Conservation (phyloP, 1,284 basidiomycete genomes). For the Boletus mariae region DNA sequence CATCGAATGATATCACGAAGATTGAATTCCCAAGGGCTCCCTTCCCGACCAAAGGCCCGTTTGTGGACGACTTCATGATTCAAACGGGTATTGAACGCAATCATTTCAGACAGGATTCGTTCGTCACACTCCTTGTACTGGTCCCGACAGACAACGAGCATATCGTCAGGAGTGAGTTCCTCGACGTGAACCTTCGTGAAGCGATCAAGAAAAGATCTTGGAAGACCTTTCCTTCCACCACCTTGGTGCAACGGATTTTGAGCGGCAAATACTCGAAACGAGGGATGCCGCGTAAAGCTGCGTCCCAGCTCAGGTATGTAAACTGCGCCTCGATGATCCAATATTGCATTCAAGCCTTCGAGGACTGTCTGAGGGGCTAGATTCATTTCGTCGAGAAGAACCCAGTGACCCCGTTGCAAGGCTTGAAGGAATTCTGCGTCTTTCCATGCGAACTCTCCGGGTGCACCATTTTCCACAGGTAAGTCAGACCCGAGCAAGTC, state of each 20-base stretch:
- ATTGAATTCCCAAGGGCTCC: conserved; percentile 99
- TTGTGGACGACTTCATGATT: conserved; percentile 69
- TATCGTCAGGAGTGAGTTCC: conserved; percentile 79
- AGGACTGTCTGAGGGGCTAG: conserved; percentile 94
- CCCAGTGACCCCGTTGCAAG: conserved; percentile 93
- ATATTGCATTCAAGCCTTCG: conserved; percentile 94
- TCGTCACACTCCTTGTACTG: conserved; percentile 66
- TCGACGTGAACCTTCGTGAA: conserved; percentile 97
- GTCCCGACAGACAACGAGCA: conserved; percentile 75
- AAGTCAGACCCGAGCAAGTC: conserved; percentile 97
- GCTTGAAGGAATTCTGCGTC: conserved; percentile 96
- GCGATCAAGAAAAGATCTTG: conserved; percentile 95
- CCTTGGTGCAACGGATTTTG: conserved; percentile 98
- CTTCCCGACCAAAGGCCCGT: conserved; percentile 75
- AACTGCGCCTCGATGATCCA: conserved; percentile 95
- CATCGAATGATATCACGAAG: conserved; percentile 93
- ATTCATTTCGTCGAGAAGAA: conserved; percentile 98
- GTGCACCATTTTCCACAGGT: conserved; percentile 86
- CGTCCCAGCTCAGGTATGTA: conserved; percentile 95
- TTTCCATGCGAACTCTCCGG: conserved; percentile 96
- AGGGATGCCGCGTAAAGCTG: conserved; percentile 84
- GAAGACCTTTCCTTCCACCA: conserved; percentile 95
- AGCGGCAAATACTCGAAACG: conserved; percentile 95
- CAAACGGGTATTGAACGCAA: conserved; percentile 77
- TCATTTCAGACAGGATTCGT: conserved; percentile 70